Conservation (phyloP, 2,329 filamentous ascomycete species). For the Metarhizium robertsii region DNA sequence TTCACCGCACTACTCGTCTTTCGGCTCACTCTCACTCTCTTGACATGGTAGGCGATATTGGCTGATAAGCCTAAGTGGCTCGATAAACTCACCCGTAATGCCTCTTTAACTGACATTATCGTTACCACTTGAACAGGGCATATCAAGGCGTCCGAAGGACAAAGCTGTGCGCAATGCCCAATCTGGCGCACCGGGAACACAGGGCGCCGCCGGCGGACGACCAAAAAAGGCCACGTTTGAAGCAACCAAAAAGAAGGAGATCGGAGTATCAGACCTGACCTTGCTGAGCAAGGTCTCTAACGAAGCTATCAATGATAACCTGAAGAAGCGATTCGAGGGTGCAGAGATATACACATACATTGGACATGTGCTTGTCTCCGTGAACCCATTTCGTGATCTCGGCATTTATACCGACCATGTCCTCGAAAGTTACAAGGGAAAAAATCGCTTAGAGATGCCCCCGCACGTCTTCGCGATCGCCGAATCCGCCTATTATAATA, state of each 20-base stretch:
- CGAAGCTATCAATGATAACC: conserved; percentile 97
- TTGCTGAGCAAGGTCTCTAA: conserved; percentile 98
- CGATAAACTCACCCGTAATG: conserved; percentile 2
- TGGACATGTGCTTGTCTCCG: conserved; percentile 96
- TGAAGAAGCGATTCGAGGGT: conserved; percentile 97
- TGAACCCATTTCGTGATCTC: conserved; percentile 95
- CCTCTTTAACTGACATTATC: conserved; percentile 1
- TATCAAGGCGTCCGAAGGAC: conserved; percentile 32
- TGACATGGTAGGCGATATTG: conserved; percentile 22
- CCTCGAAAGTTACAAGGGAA: conserved; percentile 87
- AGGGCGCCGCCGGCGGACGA: conserved; percentile 40
- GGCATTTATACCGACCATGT: conserved; percentile 96
- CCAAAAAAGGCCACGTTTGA: conserved; percentile 96
- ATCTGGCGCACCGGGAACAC: conserved; percentile 27
- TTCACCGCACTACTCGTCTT: conserved; percentile 5
- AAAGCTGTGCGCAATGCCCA: conserved; percentile 28
- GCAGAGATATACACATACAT: conserved; percentile 99
- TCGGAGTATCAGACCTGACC: conserved; percentile 94
- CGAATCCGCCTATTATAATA: conserved; percentile 96
- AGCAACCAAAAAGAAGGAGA: conserved; percentile 96
- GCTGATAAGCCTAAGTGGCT: not conserved
- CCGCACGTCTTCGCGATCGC: conserved; percentile 97
- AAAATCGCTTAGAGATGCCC: conserved; percentile 90
- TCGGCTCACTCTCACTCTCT: conserved; percentile 9
- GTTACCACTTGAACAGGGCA: conserved; percentile 19